A percentile compares a stretch with the other conserved stretches of the same genome.
These are phyloP conservation scores for Ogataea philodendri DNA, from an alignment of 805 yeast species.

Conservation along the genomic window DNA sequence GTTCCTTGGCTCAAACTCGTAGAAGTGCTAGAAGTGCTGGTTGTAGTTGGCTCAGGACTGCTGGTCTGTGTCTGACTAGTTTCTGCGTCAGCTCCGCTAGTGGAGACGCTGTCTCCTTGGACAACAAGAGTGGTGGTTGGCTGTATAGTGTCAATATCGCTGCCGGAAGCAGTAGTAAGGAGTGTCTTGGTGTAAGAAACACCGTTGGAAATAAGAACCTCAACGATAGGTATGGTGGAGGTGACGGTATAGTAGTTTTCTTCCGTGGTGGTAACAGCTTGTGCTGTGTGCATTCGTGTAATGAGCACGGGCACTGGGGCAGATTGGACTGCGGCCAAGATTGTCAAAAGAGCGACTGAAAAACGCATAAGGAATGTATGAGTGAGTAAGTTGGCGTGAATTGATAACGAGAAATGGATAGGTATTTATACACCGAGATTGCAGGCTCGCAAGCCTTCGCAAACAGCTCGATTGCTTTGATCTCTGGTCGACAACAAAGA, in stretches of 20 bases:
- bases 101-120: constrained; percentile 14
- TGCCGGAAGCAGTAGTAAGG: constrained; percentile 37
- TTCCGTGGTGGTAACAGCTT: constrained; percentile 33
- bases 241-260: constrained; percentile 44
- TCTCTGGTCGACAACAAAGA: constrained; percentile 7
- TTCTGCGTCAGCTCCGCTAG: constrained; percentile 5
- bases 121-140: constrained; percentile 21
- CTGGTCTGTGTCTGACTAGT: constrained; percentile 10
- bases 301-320: constrained; percentile 24
- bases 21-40: constrained; percentile 21
- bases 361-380: constrained; percentile 9
- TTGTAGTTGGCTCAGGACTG: constrained; percentile 15
- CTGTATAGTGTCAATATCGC: constrained; percentile 11
- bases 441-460: too few species aligned
- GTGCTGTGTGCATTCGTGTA: constrained; percentile 33
- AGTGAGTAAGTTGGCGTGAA: constrained; percentile 3
- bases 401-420: constrained; percentile 1
- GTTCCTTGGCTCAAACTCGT: constrained; percentile 22
- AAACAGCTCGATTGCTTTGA: too few species aligned
- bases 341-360: constrained; percentile 10
- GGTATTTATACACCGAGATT: constrained; percentile 4
- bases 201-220: constrained; percentile 50
- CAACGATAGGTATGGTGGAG: constrained; percentile 50
- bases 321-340: constrained; percentile 18
- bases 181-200: constrained; percentile 49